These are phyloP conservation scores for Morella rubra DNA, from an alignment of 306 rosid genomes.

Conservation along the genomic window DNA sequence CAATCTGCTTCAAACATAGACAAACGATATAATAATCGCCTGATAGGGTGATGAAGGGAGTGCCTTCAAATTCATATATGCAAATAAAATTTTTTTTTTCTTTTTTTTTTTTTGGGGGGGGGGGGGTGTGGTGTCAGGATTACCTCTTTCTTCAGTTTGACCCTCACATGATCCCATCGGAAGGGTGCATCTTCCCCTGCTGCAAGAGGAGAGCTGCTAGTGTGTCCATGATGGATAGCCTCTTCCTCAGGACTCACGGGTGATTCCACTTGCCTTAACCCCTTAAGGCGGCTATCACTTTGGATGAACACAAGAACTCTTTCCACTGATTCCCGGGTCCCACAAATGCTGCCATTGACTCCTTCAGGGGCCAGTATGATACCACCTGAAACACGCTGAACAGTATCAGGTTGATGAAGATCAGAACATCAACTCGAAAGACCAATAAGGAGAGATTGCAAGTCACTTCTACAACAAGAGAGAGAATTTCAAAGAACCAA, in stretches of 20 bases:
- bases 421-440: not conserved
- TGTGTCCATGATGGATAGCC: constrained; percentile 86
- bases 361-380: constrained; percentile 92
- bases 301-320: constrained; percentile 68
- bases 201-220: constrained; percentile 80
- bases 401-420: constrained; percentile 49
- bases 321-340: constrained; percentile 69
- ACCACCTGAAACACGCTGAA: constrained; percentile 96
- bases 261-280: constrained; percentile 71
- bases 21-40: constrained; percentile 18
- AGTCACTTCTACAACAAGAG: not conserved
- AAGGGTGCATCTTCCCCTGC: constrained; percentile 92
- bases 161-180: constrained; percentile 96
- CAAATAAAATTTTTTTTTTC: not conserved
- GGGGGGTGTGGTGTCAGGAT: too few relatives aligned
- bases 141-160: constrained; percentile 96
- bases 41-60: not conserved
- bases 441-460: not conserved
- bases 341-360: constrained; percentile 93
- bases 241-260: constrained; percentile 95
- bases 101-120: too few relatives aligned
- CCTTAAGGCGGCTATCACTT: constrained; percentile 57
- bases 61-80: not conserved
- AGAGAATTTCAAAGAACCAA: not conserved
- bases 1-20: constrained; percentile 58